These are phyloP conservation scores for Talinum fruticosum DNA, from an alignment of 148 eudicot genomes.

Conservation along the genomic window DNA sequence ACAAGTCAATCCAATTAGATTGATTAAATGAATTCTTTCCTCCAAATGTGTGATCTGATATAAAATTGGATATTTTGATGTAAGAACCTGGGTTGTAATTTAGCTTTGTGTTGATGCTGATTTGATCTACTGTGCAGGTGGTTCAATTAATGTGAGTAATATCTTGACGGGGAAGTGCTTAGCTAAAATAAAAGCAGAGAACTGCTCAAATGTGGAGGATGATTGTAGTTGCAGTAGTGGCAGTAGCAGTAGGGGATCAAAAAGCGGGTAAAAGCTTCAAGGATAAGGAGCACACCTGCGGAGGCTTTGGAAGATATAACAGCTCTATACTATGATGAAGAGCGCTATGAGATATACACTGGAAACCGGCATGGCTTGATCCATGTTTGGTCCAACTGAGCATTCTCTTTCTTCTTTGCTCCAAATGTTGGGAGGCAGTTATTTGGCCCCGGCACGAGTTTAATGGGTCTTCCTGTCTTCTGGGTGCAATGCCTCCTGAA, in stretches of 20 bases:
- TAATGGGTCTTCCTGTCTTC: not conserved
- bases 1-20: too few relatives aligned
- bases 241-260: constrained; percentile 45
- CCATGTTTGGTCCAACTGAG: constrained; percentile 96
- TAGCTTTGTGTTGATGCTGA: constrained; percentile 6
- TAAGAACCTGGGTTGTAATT: not conserved
- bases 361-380: constrained; percentile 88
- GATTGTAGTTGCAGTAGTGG: constrained; percentile 36
- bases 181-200: constrained; percentile 75
- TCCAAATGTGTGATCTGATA: too few relatives aligned
- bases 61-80: not conserved
- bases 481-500: not conserved
- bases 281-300: constrained; percentile 57
- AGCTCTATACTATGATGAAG: constrained; percentile 93
- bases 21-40: too few relatives aligned
- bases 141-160: constrained; percentile 90
- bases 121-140: constrained; percentile 50
- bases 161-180: constrained; percentile 94
- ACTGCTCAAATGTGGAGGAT: constrained; percentile 33
- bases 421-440: constrained; percentile 12
- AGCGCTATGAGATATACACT: constrained; percentile 93
- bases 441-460: not conserved
- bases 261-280: constrained; percentile 47
- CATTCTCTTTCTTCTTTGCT: constrained; percentile 13
- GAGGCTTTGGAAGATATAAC: constrained; percentile 95